phyloP scores from a whole-genome alignment of 1,284 basidiomycete genomes.

The Naganishia sp. region DNA sequence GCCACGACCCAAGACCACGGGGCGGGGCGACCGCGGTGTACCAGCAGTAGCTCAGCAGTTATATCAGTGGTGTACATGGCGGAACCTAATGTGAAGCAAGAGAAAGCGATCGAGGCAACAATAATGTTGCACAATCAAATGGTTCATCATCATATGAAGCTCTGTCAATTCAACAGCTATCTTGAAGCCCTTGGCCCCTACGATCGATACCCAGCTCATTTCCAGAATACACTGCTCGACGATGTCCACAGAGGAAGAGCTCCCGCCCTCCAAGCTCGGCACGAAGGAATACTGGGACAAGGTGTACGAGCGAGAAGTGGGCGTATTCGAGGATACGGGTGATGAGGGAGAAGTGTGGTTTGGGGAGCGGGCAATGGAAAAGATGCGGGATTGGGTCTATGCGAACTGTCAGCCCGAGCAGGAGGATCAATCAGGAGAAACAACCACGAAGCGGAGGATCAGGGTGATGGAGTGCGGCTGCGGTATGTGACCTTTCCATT shows the following conservation, averaged over 20 bases:
- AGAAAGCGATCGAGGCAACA: neutral
- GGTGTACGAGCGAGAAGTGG: conserved; percentile 54
- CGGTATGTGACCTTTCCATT: conserved; percentile 8
- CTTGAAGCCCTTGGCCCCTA: neutral
- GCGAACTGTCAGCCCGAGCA: conserved; percentile 39
- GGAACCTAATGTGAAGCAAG: too few relatives aligned
- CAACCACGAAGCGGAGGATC: conserved; percentile 8
- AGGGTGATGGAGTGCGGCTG: conserved; percentile 34
- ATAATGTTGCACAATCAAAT: neutral
- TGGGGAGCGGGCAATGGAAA: conserved; percentile 48
- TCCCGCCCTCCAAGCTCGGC: conserved; percentile 52
- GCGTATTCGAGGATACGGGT: conserved; percentile 50
- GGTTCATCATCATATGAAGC: neutral
- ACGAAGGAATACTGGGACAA: conserved; percentile 55
- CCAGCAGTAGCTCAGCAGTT: too few relatives aligned
- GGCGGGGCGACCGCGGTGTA: too few relatives aligned
- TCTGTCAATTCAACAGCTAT: neutral
- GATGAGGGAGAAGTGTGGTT: conserved; percentile 55
- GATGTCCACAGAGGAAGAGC: conserved; percentile 46
- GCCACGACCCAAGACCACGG: too few relatives aligned
- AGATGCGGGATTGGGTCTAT: conserved; percentile 52
- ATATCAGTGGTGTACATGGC: too few relatives aligned
- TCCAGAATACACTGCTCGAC: neutral
- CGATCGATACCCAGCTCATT: neutral
- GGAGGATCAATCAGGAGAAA: neutral